Evolutionary conservation across 805 yeast genomes (phyloP).

Genomic region (Soucietia sequanensis): DNA sequence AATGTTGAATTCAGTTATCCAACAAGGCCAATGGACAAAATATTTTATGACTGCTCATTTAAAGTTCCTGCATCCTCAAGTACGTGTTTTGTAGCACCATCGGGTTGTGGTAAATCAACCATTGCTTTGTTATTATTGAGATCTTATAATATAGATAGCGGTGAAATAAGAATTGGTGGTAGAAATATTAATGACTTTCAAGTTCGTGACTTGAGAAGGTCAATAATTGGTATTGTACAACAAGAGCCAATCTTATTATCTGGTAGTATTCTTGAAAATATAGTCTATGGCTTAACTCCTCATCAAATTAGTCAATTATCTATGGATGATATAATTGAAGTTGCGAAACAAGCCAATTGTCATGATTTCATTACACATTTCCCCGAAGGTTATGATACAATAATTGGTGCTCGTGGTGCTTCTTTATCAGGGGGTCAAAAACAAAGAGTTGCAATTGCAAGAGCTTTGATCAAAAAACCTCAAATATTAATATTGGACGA

Average conservation of each 20-base stretch:
- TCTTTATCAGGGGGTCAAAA: conserved; percentile 74
- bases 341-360: conserved; percentile 52
- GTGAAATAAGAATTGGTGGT: conserved; percentile 53
- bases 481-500: conserved; percentile 64
- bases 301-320: conserved; percentile 30
- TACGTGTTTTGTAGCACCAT: conserved; percentile 52
- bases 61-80: conserved; percentile 34
- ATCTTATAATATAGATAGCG: conserved; percentile 49
- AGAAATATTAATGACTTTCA: conserved; percentile 46
- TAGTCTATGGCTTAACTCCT: conserved; percentile 50
- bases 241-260: conserved; percentile 60
- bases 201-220: conserved; percentile 47
- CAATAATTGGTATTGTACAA: conserved; percentile 56
- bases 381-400: conserved; percentile 61
- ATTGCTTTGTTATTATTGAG: conserved; percentile 53
- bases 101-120: conserved; percentile 63
- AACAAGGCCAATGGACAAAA: conserved; percentile 31
- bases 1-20: conserved; percentile 44
- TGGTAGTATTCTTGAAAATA: conserved; percentile 56
- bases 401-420: conserved; percentile 54
- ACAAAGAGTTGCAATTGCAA: conserved; percentile 73
- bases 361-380: conserved; percentile 56
- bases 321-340: conserved; percentile 43
- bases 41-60: conserved; percentile 39
- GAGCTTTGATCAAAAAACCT: conserved; percentile 69